Conservation (phyloP, 2,329 filamentous ascomycete genomes). For the Moelleriella libera region DNA sequence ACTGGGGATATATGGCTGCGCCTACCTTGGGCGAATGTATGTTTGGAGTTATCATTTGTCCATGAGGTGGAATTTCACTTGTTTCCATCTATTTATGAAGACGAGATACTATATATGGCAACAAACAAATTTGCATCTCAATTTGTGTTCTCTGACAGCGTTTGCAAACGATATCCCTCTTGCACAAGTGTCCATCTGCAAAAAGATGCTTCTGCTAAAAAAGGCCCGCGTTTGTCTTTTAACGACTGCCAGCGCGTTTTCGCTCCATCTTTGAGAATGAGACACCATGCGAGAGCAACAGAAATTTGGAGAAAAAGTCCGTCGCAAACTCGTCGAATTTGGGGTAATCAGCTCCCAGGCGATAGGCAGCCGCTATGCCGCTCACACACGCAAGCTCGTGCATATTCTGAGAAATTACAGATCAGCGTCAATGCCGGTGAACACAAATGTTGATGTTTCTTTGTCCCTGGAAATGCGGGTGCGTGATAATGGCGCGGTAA, state of each 20-base stretch:
- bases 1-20: no score
- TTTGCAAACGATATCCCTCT: no score
- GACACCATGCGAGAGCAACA: conserved; percentile 29
- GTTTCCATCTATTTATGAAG: no score
- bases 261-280: conserved; percentile 19
- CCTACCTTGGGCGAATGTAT: no score
- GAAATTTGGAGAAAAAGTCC: conserved; percentile 31
- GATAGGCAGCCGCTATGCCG: conserved; percentile 57
- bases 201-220: background rate
- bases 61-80: no score
- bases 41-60: no score
- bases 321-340: conserved; percentile 41
- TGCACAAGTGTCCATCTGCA: no score
- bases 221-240: background rate
- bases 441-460: background rate
- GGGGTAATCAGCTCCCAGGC: conserved; percentile 49
- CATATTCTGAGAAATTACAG: conserved; percentile 32
- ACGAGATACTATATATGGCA: no score
- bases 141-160: no score
- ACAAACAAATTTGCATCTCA: no score
- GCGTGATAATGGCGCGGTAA: no score
- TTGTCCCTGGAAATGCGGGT: background rate
- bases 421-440: background rate
- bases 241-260: conserved; percentile 1
- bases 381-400: conserved; percentile 59